Evolutionary conservation across 768 basidiomycete species (phyloP), one percentile per base, ranked within the genome.

Genomic region (Amanita inopinata): DNA sequence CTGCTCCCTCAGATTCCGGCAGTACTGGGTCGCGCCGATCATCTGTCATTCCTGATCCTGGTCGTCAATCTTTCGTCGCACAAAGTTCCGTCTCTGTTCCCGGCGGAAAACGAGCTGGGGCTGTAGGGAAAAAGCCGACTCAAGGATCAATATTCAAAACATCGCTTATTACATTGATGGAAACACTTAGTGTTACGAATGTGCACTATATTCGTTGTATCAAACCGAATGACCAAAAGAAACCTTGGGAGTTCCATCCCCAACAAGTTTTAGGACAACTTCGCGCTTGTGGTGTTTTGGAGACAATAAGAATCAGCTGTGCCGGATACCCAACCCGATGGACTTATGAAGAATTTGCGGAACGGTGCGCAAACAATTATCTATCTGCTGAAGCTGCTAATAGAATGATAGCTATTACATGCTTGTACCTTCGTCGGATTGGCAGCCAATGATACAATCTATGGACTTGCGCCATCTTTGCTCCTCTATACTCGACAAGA

Each of bases 151-250:
- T 99, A 59, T 99, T 99, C 75, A 99, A 99, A 59, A 79, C 84
- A 2, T 97, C 93, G 0, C 66, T 99, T 40, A 83, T 87, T 58
- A 83, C 78, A 36, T 69, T 99, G 33, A 99, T 99, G 94, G 92
- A 96, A 27, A 99, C 96, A 0, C 82, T 99, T 50, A 84, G 88
- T 54, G 83, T 88, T 46, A 99, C 96, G 9, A 97, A 99, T 54
- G 96, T 97, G 0, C 96, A 99, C 57, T 99, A 99, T 57, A 99
- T 99, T 56, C 80, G 96, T 35, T 99, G 96, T 61, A 98, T 99
- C 69, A 99, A 99, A 61, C 96, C 96, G 2, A 99, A 99, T 58
- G 96, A 99, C 56, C 73, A 76, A 49, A 99, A 99, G 67, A 79
- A 73, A 40, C 91, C 96, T 27, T 99, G 96, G 96, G 90, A 92